Percentiles rank a stretch among this genome's conserved stretches.
These are phyloP conservation scores for Kodamaea fukazawae DNA, from an alignment of 805 yeast species.

Conservation along the genomic window DNA sequence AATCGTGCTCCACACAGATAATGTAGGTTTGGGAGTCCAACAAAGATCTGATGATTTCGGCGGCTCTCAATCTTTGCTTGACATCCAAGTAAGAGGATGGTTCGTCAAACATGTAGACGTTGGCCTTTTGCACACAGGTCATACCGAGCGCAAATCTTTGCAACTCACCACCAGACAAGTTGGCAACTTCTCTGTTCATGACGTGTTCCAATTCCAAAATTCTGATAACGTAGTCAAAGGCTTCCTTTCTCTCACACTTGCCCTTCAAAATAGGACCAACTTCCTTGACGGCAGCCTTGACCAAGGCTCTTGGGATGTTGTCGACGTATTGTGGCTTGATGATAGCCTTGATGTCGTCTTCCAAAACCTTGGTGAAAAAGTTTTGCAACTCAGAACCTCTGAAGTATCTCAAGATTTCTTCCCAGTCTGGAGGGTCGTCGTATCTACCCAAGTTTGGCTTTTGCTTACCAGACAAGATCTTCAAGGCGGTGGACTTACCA, in stretches of 20 bases:
- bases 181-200: conserved; percentile 80
- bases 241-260: conserved; percentile 69
- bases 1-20: conserved; percentile 97
- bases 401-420: conserved; percentile 83
- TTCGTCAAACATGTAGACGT: conserved; percentile 98
- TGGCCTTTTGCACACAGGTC: conserved; percentile 93
- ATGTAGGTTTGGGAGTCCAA: conserved; percentile 76
- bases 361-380: conserved; percentile 89
- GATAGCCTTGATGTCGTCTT: conserved; percentile 92
- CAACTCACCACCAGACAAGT: conserved; percentile 96
- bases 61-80: conserved; percentile 97
- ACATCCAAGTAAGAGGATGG: conserved; percentile 98
- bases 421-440: conserved; percentile 98
- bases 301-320: conserved; percentile 91
- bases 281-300: conserved; percentile 78
- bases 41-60: conserved; percentile 85
- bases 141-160: conserved; percentile 98
- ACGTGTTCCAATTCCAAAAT: conserved; percentile 75
- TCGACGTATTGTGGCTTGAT: conserved; percentile 99
- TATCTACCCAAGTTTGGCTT: conserved; percentile 93
- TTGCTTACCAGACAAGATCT: conserved; percentile 95
- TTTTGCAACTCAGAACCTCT: conserved; percentile 98
- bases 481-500: conserved; percentile 95
- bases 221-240: conserved; percentile 61
- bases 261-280: conserved; percentile 82